These are phyloP conservation scores for Tetrapisispora pingtungensis DNA, from an alignment of 805 yeast species.

Conservation along the genomic window DNA sequence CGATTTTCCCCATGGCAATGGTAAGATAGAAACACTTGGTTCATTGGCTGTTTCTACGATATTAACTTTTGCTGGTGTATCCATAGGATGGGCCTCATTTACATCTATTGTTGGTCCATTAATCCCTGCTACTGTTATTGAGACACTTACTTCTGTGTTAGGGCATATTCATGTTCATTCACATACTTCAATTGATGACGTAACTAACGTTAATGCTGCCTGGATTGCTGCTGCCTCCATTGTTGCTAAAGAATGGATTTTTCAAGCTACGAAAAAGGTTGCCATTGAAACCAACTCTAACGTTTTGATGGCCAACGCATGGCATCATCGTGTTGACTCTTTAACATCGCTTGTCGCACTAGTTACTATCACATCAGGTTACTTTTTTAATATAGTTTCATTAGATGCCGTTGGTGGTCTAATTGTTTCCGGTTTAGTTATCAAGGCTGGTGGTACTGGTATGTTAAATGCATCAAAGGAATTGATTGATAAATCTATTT, in stretches of 20 bases:
- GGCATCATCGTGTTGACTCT: slow-evolving; percentile 97
- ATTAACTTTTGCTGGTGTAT: slow-evolving; percentile 75
- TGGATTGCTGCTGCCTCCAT: slow-evolving; percentile 92
- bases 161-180: slow-evolving; percentile 31
- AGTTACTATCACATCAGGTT: slow-evolving; percentile 77
- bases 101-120: slow-evolving; percentile 57
- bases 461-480: slow-evolving; percentile 62
- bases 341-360: slow-evolving; percentile 86
- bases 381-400: slow-evolving; percentile 67
- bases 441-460: slow-evolving; percentile 77
- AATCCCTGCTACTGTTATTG: slow-evolving; percentile 52
- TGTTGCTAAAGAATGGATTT: slow-evolving; percentile 78
- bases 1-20: slow-evolving; percentile 77
- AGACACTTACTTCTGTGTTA: slow-evolving; percentile 34
- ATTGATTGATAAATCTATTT: slow-evolving; percentile 63
- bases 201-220: slow-evolving; percentile 80
- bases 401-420: slow-evolving; percentile 90
- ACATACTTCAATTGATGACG: slow-evolving; percentile 30
- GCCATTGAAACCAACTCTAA: slow-evolving; percentile 74
- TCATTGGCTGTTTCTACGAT: slow-evolving; percentile 80
- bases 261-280: slow-evolving; percentile 67
- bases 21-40: slow-evolving; percentile 88
- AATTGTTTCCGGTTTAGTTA: slow-evolving; percentile 68
- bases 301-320: slow-evolving; percentile 90
- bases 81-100: slow-evolving; percentile 81